A percentile compares a stretch with the other conserved stretches of the same genome.
Conservation (phyloP, 2,329 filamentous ascomycete genomes). For the Diaporthe citrichinensis region DNA sequence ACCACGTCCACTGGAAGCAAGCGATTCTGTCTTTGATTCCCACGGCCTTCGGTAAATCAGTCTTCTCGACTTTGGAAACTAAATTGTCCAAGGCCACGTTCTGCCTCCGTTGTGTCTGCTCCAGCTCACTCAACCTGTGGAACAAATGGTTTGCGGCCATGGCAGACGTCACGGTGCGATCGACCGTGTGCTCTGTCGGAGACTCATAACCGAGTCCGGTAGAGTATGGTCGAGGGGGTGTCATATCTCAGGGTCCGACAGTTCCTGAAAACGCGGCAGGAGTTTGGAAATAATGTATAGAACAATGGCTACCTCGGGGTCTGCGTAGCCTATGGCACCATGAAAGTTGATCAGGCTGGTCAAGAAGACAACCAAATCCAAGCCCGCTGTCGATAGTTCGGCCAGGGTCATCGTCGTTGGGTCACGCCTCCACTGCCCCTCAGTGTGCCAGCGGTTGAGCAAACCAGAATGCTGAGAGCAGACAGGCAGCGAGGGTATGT, state of each 20-base stretch:
- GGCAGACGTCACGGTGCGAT: conserved; percentile 46
- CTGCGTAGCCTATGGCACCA: conserved; percentile 64
- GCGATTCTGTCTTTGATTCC: conserved; percentile 65
- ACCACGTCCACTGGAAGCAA: conserved; percentile 81
- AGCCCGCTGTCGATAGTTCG: conserved; percentile 65
- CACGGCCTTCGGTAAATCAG: conserved; percentile 46
- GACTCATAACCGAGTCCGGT: conserved; percentile 55
- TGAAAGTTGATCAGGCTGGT: conserved; percentile 68
- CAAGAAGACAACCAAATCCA: conserved; percentile 67
- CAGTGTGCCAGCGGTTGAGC: background rate
- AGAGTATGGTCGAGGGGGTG: conserved; percentile 51
- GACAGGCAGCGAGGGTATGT: background rate
- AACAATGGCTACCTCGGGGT: conserved; percentile 60
- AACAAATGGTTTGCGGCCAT: conserved; percentile 38
- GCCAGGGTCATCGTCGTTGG: conserved; percentile 61
- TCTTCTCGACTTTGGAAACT: conserved; percentile 51
- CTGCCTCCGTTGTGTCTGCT: conserved; percentile 10
- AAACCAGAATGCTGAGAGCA: background rate
- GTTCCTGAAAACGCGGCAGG: conserved; percentile 62
- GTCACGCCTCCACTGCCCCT: background rate
- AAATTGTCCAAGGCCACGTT: conserved; percentile 50
- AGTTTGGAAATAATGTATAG: conserved; percentile 66
- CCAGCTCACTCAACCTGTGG: conserved; percentile 35
- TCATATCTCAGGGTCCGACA: conserved; percentile 57
- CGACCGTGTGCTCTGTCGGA: conserved; percentile 54